Percentiles rank a stretch among this genome's conserved stretches.
These are phyloP conservation scores for Boletus sp. DNA, from an alignment of 1,284 basidiomycete genomes.

Conservation along the genomic window DNA sequence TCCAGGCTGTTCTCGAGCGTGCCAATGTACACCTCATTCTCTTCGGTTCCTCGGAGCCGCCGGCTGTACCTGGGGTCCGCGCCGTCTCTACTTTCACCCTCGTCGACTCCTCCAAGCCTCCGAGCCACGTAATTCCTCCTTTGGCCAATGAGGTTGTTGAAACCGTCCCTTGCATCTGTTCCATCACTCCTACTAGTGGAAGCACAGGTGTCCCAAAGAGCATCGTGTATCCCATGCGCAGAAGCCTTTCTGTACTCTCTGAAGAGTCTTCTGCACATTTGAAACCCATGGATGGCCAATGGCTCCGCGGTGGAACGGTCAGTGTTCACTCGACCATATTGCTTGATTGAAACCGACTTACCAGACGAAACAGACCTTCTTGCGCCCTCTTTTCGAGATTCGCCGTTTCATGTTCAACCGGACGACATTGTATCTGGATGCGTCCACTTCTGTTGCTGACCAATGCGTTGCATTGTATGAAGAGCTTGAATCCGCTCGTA, in stretches of 20 bases:
- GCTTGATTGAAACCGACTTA: background rate
- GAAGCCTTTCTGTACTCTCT: conserved; percentile 23
- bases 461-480: conserved; percentile 26
- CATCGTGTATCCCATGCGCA: conserved; percentile 30
- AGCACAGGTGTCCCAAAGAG: conserved; percentile 32
- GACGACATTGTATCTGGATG: conserved; percentile 29
- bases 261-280: conserved; percentile 28
- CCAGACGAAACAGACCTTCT: conserved; percentile 20
- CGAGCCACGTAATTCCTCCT: conserved; percentile 15
- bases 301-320: conserved; percentile 29
- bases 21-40: conserved; percentile 22
- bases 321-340: conserved; percentile 2
- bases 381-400: conserved; percentile 31
- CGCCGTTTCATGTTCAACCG: conserved; percentile 33
- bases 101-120: conserved; percentile 9
- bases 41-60: conserved; percentile 18
- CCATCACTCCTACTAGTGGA: conserved; percentile 30
- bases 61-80: conserved; percentile 9
- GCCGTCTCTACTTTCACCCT: conserved; percentile 22
- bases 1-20: conserved; percentile 21
- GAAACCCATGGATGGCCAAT: conserved; percentile 28
- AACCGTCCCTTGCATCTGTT: conserved; percentile 23
- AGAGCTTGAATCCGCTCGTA: conserved; percentile 25
- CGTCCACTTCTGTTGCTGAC: conserved; percentile 23
- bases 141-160: conserved; percentile 15